These are phyloP conservation scores for Penicillium ucsense DNA, from an alignment of 495 filamentous ascomycete genomes.

Conservation along the genomic window DNA sequence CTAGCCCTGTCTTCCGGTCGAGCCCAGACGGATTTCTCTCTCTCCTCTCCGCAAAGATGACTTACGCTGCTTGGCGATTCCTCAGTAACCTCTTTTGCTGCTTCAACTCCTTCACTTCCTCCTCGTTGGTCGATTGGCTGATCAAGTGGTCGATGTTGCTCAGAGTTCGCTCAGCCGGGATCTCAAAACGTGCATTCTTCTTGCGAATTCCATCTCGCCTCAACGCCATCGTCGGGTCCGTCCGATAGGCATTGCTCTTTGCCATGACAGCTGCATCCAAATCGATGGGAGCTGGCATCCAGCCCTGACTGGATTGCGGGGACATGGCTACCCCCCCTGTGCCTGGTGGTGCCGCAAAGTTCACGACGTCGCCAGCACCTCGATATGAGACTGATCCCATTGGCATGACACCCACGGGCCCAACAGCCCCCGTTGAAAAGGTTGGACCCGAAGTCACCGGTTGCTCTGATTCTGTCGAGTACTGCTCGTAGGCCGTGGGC, in stretches of 20 bases:
- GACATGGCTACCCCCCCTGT: slow-evolving; percentile 45
- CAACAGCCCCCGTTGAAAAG: slow-evolving; percentile 43
- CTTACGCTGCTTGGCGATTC: slow-evolving; percentile 94
- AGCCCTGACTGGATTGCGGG: slow-evolving; percentile 53
- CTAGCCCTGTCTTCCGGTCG: not conserved
- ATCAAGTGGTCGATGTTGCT: slow-evolving; percentile 94
- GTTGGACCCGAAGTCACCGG: slow-evolving; percentile 37
- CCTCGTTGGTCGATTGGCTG: slow-evolving; percentile 76
- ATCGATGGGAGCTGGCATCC: slow-evolving; percentile 50
- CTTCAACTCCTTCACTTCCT: slow-evolving; percentile 95
- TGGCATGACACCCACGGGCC: slow-evolving; percentile 37
- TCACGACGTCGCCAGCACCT: slow-evolving; percentile 12
- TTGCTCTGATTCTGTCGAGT: slow-evolving; percentile 50
- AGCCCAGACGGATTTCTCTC: not conserved
- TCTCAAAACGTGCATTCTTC: slow-evolving; percentile 99
- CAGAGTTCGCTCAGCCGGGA: slow-evolving; percentile 85
- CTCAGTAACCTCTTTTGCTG: slow-evolving; percentile 92
- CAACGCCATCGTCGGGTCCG: slow-evolving; percentile 63
- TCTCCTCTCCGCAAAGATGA: slow-evolving; percentile 4
- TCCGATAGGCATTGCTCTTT: slow-evolving; percentile 68
- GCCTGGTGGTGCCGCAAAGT: slow-evolving; percentile 28
- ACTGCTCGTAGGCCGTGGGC: slow-evolving; percentile 54
- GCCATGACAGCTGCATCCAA: slow-evolving; percentile 51
- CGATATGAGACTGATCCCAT: slow-evolving; percentile 39
- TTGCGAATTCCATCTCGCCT: slow-evolving; percentile 93